Conservation (phyloP, 768 basidiomycete species). For the Lactifluus volemus region DNA sequence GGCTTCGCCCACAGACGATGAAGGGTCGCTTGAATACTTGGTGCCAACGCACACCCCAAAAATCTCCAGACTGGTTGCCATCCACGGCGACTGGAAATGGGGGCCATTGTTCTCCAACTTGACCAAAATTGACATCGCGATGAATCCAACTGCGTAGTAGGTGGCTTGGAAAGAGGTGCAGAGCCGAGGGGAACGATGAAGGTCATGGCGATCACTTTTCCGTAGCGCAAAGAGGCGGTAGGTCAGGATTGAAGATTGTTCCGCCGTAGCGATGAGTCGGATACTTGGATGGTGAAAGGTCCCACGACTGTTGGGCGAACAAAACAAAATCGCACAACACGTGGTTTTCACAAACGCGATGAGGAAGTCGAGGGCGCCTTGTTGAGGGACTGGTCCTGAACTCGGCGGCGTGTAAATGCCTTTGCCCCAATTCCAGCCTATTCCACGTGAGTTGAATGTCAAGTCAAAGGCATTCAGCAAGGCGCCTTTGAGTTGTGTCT, state of each 20-base stretch:
- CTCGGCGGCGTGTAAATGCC: constrained; percentile 27
- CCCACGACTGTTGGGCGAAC: constrained; percentile 17
- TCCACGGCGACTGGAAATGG: constrained; percentile 56
- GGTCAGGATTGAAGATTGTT: constrained; percentile 30
- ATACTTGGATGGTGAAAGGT: constrained; percentile 30
- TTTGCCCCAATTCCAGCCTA: constrained; percentile 53
- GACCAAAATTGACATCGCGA: constrained; percentile 12
- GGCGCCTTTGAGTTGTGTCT: constrained; percentile 8
- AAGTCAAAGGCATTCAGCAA: constrained; percentile 40
- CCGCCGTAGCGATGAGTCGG: constrained; percentile 26
- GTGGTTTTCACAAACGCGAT: constrained; percentile 39
- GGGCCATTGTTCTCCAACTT: constrained; percentile 44
- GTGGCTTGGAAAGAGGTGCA: constrained; percentile 13
- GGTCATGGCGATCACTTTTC: constrained; percentile 19
- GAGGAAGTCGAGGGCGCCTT: constrained; percentile 30
- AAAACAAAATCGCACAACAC: constrained; percentile 33
- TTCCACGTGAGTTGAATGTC: constrained; percentile 42
- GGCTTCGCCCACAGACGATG: constrained; percentile 43
- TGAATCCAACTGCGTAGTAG: constrained; percentile 9
- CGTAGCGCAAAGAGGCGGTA: constrained; percentile 29
- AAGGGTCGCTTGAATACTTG: constrained; percentile 55
- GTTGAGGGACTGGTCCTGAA: constrained; percentile 33
- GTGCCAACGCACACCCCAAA: constrained; percentile 65
- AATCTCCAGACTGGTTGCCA: constrained; percentile 48
- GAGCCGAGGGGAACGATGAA: constrained; percentile 10